phyloP scores from a whole-genome alignment of 257 asterid genomes.

The Mentha longifolia region DNA sequence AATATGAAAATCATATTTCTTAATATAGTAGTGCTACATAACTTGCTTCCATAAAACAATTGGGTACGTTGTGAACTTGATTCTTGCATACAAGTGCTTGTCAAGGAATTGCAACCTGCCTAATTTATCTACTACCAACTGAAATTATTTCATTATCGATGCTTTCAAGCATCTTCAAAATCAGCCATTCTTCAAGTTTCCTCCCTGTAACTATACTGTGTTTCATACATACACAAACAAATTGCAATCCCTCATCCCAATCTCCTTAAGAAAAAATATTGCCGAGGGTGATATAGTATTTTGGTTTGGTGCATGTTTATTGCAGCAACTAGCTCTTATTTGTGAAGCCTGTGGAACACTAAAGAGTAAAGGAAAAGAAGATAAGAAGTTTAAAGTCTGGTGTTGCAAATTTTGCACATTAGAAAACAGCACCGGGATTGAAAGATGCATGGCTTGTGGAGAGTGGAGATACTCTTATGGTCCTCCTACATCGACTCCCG shows the following conservation, averaged over 20 bases:
- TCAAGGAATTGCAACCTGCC: too few relatives aligned
- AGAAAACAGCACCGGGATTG: constrained; percentile 52
- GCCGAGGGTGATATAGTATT: background rate
- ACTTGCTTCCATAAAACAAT: background rate
- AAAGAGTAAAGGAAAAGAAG: constrained; percentile 40
- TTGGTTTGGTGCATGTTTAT: constrained; percentile 2
- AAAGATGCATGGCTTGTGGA: constrained; percentile 79
- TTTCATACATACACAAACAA: background rate
- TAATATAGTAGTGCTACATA: background rate
- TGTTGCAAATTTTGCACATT: constrained; percentile 84
- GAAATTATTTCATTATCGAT: background rate
- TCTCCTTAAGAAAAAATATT: background rate
- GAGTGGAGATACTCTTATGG: constrained; percentile 92
- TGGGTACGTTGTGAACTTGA: background rate
- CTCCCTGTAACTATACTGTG: background rate
- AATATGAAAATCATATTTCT: background rate
- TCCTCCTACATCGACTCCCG: constrained; percentile 53
- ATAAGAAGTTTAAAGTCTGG: constrained; percentile 54
- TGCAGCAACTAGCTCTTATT: constrained; percentile 57
- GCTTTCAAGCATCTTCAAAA: background rate
- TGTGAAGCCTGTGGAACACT: constrained; percentile 74
- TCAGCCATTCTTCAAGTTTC: constrained; percentile 4
- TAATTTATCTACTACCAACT: too few relatives aligned
- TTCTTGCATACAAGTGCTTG: background rate
- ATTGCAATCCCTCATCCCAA: background rate